Percentiles rank a stretch among this genome's conserved stretches.
Conservation (phyloP, 306 rosid species). For the Amphicarpaea edgeworthii region DNA sequence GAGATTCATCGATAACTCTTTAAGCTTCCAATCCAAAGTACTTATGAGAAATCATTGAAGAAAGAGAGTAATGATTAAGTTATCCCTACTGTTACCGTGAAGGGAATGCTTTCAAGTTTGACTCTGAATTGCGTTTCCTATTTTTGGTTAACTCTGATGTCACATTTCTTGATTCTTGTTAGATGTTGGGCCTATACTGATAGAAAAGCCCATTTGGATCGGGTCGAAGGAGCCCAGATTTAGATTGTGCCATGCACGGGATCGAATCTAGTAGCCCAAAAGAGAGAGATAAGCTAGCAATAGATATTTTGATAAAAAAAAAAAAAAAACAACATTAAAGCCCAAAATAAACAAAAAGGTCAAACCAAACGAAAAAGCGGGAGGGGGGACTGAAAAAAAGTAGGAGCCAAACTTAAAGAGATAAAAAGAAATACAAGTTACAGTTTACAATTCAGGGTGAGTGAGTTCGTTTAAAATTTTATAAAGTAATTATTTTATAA, state of each 20-base stretch:
- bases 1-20: not conserved
- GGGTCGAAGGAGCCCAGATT: not conserved
- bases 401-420: too few relatives aligned
- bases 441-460: too few relatives aligned
- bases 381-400: too few relatives aligned
- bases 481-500: too few relatives aligned
- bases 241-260: not conserved
- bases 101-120: not conserved
- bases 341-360: too few relatives aligned
- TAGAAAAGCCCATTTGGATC: not conserved
- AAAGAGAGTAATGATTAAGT: constrained; percentile 17
- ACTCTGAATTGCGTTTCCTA: not conserved
- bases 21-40: constrained; percentile 30
- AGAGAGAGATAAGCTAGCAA: too few relatives aligned
- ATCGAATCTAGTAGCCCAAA: too few relatives aligned
- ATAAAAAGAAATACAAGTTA: too few relatives aligned
- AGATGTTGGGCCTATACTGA: not conserved
- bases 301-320: too few relatives aligned
- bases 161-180: not conserved
- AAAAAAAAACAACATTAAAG: too few relatives aligned
- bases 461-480: too few relatives aligned
- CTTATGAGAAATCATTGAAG: constrained; percentile 45
- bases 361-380: too few relatives aligned
- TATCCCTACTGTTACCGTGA: not conserved
- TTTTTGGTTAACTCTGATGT: not conserved